Conservation (phyloP, 306 rosid species). For the Phaseolus lunatus region DNA sequence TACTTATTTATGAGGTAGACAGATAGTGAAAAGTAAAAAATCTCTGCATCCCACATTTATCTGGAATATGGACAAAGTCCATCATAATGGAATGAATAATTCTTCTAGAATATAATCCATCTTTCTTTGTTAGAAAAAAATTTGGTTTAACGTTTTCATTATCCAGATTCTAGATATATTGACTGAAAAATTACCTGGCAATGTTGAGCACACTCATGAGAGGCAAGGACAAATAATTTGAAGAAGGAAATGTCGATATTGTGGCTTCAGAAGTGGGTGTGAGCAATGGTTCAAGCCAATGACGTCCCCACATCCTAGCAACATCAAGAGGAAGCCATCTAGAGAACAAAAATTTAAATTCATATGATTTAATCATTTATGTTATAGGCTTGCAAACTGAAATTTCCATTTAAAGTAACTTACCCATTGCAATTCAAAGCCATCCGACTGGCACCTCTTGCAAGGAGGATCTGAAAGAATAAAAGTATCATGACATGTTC, state of each 20-base stretch:
- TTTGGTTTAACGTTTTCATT: conserved; percentile 15
- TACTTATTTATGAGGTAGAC: background rate
- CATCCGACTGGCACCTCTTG: conserved; percentile 81
- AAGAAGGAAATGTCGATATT: conserved; percentile 66
- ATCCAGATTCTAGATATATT: conserved; percentile 21
- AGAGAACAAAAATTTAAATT: conserved; percentile 43
- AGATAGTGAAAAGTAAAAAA: background rate
- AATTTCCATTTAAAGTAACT: conserved; percentile 34
- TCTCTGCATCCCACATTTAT: background rate
- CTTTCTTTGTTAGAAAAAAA: conserved; percentile 1
- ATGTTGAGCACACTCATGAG: conserved; percentile 86
- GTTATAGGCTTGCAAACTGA: conserved; percentile 22
- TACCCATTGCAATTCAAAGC: conserved; percentile 97
- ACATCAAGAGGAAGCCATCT: conserved; percentile 98
- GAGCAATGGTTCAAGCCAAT: conserved; percentile 89
- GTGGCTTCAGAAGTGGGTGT: conserved; percentile 71
- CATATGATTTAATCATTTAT: conserved; percentile 28
- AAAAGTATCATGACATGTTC: conserved; percentile 42
- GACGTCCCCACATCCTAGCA: conserved; percentile 98
- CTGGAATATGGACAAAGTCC: background rate
- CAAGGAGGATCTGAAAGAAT: conserved; percentile 75
- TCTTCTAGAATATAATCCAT: background rate
- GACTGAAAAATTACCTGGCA: conserved; percentile 72
- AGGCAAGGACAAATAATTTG: conserved; percentile 86
- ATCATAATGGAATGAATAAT: background rate